Conservation (phyloP, 2,329 filamentous ascomycete species). For the Exophiala spinifera region DNA sequence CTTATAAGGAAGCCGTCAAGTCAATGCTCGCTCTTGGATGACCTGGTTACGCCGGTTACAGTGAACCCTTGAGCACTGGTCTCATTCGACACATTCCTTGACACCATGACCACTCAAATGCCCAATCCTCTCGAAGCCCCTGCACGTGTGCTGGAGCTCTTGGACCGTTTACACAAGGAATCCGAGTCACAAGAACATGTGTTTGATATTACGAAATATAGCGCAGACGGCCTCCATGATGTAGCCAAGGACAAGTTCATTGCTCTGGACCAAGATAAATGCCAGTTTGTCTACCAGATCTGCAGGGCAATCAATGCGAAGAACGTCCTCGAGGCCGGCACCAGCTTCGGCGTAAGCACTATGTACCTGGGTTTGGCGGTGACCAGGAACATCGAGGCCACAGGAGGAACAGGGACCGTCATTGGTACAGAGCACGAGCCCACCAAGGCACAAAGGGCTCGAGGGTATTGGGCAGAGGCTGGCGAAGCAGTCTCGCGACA, state of each 20-base stretch:
- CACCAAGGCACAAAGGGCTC: conserved; percentile 34
- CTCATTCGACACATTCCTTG: background rate
- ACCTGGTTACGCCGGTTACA: background rate
- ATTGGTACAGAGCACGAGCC: conserved; percentile 42
- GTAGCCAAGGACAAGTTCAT: conserved; percentile 40
- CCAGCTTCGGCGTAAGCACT: conserved; percentile 43
- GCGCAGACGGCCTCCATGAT: conserved; percentile 16
- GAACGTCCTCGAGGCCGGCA: conserved; percentile 42
- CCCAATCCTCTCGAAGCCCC: conserved; percentile 21
- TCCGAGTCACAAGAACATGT: conserved; percentile 11
- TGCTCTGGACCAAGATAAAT: conserved; percentile 42
- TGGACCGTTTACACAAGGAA: conserved; percentile 10
- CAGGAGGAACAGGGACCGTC: conserved; percentile 31
- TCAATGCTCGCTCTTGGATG: background rate
- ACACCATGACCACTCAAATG: background rate
- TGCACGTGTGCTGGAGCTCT: conserved; percentile 22
- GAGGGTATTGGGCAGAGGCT: conserved; percentile 36
- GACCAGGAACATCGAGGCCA: conserved; percentile 25
- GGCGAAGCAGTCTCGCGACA: conserved; percentile 33
- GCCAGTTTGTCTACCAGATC: conserved; percentile 38
- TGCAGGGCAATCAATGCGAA: conserved; percentile 34
- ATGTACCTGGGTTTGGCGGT: conserved; percentile 44
- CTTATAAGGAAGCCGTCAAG: background rate
- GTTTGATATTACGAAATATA: background rate
- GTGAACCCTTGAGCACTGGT: background rate